phyloP scores from a whole-genome alignment of 306 rosid genomes.

The Trifolium repens region DNA sequence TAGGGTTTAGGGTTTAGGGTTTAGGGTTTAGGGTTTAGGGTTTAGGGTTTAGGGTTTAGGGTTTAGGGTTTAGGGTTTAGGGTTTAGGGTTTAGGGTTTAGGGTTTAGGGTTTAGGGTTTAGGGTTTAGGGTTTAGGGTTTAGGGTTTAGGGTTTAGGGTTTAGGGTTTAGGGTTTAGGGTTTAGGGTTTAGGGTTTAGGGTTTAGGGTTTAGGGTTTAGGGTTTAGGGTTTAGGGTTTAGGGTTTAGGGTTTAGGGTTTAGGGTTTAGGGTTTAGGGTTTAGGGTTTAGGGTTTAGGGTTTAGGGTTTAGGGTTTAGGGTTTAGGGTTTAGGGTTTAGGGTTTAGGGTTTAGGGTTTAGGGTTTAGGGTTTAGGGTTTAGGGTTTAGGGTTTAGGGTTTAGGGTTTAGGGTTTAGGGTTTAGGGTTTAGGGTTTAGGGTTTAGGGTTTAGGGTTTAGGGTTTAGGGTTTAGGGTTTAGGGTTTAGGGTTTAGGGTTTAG shows the following conservation, averaged over 20 bases:
- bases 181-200: background rate
- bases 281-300: background rate
- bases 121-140: background rate
- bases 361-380: background rate
- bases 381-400: too few relatives aligned
- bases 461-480: too few relatives aligned
- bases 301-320: background rate
- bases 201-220: background rate
- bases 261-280: background rate
- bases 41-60: background rate
- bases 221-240: background rate
- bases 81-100: background rate
- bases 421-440: too few relatives aligned
- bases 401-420: too few relatives aligned
- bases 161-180: background rate
- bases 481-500: too few relatives aligned
- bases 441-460: too few relatives aligned
- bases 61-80: background rate
- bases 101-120: constrained; percentile 7
- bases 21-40: background rate
- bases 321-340: background rate
- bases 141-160: background rate
- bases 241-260: constrained; percentile 7
- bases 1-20: background rate
- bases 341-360: background rate